Evolutionary conservation across 176 grass and related monocot species (phyloP).

Genomic region (Guadua angustifolia): DNA sequence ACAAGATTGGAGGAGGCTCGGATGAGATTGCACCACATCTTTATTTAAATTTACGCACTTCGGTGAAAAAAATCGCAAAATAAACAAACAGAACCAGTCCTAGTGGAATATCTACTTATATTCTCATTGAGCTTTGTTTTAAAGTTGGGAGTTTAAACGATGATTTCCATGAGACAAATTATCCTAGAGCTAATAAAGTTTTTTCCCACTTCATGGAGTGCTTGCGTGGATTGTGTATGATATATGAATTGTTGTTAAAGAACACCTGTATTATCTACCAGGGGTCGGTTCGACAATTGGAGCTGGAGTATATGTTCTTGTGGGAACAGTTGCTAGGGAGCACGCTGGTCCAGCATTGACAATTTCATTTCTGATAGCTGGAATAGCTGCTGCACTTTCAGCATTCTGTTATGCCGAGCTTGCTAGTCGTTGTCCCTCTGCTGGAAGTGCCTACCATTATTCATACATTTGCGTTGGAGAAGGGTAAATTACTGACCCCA

Average conservation of each 20-base stretch:
- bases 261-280: conserved; percentile 40
- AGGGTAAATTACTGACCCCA: conserved; percentile 58
- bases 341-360: conserved; percentile 75
- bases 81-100: not conserved
- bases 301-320: conserved; percentile 83
- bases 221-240: not conserved
- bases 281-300: conserved; percentile 80
- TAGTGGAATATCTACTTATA: not conserved
- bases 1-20: too few species aligned
- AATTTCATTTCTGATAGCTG: conserved; percentile 84
- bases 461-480: conserved; percentile 84
- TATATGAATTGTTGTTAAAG: not conserved
- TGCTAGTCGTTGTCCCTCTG: conserved; percentile 82
- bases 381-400: conserved; percentile 81
- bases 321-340: conserved; percentile 79
- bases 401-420: conserved; percentile 90
- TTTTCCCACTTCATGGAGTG: not conserved
- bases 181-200: not conserved
- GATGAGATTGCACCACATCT: too few species aligned
- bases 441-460: conserved; percentile 85
- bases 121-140: not conserved
- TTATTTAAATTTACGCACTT: too few species aligned
- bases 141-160: not conserved
- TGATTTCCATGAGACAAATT: not conserved
- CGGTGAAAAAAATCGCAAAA: too few species aligned